A percentile compares a stretch with the other conserved stretches of the same genome.
These are phyloP conservation scores for Nannochloropsis granulata DNA, from an alignment of 108 stramenopile genomes.

Conservation along the genomic window DNA sequence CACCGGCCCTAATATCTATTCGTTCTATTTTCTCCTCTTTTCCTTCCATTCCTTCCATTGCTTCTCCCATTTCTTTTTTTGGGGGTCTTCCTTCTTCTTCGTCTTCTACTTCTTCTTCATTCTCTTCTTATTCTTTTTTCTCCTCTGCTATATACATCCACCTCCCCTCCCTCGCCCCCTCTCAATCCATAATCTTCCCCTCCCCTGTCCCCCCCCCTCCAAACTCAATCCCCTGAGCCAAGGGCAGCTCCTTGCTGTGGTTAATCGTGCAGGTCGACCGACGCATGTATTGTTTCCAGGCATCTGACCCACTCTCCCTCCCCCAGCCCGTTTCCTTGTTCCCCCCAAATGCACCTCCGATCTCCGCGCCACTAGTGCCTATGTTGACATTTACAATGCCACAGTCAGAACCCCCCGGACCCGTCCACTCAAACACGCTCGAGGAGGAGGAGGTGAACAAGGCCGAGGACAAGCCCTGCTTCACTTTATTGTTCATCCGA, in stretches of 20 bases:
- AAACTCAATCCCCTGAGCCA: constrained; percentile 37
- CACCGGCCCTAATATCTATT: background rate
- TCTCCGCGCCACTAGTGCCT: constrained; percentile 29
- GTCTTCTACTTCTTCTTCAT: background rate
- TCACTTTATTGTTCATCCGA: constrained; percentile 20
- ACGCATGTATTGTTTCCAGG: constrained; percentile 40
- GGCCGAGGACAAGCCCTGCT: constrained; percentile 26
- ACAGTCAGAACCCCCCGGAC: constrained; percentile 22
- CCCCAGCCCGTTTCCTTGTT: constrained; percentile 34
- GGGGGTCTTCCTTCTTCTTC: background rate
- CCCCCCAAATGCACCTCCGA: constrained; percentile 36
- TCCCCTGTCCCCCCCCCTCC: background rate
- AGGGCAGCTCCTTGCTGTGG: constrained; percentile 16
- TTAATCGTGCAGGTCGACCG: constrained; percentile 36
- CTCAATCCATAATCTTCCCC: background rate
- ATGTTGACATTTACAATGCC: constrained; percentile 36
- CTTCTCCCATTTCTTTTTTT: background rate
- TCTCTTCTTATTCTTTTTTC: background rate
- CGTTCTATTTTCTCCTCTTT: background rate
- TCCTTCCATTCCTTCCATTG: background rate
- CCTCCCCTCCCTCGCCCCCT: background rate
- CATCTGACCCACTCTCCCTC: constrained; percentile 27
- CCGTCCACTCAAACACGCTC: constrained; percentile 31
- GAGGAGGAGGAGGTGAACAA: constrained; percentile 27
- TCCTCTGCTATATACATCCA: background rate